Base-by-base conservation (phyloP, 2,329 filamentous ascomycete species). In the Pseudogymnoascus verrucosus region DNA sequence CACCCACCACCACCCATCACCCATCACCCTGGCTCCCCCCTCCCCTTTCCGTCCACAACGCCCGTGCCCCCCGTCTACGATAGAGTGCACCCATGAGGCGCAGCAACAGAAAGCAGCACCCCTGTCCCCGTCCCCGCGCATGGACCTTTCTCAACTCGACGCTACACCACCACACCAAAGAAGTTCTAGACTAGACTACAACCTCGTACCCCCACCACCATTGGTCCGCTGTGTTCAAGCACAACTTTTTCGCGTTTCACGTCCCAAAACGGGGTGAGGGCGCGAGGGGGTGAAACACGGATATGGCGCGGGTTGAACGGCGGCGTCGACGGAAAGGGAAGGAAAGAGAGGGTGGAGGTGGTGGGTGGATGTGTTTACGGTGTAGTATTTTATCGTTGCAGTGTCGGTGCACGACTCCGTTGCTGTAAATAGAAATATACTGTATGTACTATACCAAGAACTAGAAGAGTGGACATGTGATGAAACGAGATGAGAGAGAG, bases 21-120 rank as follows among this genome's bases (percentile, higher is more conserved):
- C 26, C 26, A 1, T 28, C 28, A 31, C 28, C 37, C 47, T 7
- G 0, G 14, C 16, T 5, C 44, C 44, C n/a, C 23, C 1, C 23
- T 28, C 12, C 44, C 44, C n/a, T 23, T 54, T 54, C 31, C 47
- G 47, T 54, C 47, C 47, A 47, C 1, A 8, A 44, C 2, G 47
- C 47, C 47, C 5, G 47, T 54, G 47, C 23, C 4, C 23, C 5
- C 26, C 14, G 47, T 54, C 5, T 54, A 4, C 47, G 47, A 54
- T 54, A 54, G 26, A 54, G 26, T 54, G n/a, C 12, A 26, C 47
- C 47, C 47, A 54, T 54, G 47, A 54, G 47, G 47, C 47, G 47
- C 47, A 54, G 47, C 19, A 19, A 19, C 47, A 54, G 26, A 54
- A 54, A 31, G 47, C 47, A 28, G 14, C 14, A 31, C 23, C 47